Percentiles rank a stretch among this genome's conserved stretches.
Conservation (phyloP, 2,329 filamentous ascomycete species). For the Cadophora sp. region DNA sequence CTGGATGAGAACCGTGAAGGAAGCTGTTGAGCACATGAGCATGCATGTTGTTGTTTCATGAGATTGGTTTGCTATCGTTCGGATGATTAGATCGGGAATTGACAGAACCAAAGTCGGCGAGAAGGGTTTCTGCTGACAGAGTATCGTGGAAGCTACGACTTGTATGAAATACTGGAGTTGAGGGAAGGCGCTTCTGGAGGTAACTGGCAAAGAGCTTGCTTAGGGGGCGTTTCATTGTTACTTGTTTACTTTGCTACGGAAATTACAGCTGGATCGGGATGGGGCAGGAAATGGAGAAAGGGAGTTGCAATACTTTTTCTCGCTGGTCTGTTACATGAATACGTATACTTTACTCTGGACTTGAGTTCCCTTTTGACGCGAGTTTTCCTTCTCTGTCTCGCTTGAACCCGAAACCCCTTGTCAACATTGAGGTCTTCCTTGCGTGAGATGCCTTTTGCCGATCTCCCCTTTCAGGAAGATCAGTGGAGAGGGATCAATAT, state of each 20-base stretch:
- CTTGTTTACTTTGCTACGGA: not conserved
- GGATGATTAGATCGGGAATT: not conserved
- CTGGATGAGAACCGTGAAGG: conserved; percentile 44
- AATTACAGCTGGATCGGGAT: not conserved
- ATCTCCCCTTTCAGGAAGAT: not conserved
- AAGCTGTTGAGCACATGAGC: conserved; percentile 45
- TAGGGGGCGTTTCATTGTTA: not conserved
- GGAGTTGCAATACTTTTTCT: not conserved
- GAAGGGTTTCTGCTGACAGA: not conserved
- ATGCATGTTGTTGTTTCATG: conserved; percentile 44
- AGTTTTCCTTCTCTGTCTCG: too few relatives aligned
- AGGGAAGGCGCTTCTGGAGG: not conserved
- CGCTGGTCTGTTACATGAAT: not conserved
- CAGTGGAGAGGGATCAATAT: not conserved
- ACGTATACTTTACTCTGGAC: conserved; percentile 2
- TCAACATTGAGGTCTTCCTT: not conserved
- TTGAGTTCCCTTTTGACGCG: not conserved
- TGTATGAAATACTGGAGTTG: conserved; percentile 13
- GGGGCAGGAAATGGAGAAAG: not conserved
- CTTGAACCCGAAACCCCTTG: not conserved
- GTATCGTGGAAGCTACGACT: not conserved
- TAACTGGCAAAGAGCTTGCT: not conserved
- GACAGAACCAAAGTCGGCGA: not conserved
- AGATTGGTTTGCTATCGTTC: not conserved
- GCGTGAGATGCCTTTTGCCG: too few relatives aligned